Percentiles rank a stretch among this genome's conserved stretches.
Evolutionary conservation across 202 grass and related monocot species (phyloP).

Genomic region (Saccharum hybrid): DNA sequence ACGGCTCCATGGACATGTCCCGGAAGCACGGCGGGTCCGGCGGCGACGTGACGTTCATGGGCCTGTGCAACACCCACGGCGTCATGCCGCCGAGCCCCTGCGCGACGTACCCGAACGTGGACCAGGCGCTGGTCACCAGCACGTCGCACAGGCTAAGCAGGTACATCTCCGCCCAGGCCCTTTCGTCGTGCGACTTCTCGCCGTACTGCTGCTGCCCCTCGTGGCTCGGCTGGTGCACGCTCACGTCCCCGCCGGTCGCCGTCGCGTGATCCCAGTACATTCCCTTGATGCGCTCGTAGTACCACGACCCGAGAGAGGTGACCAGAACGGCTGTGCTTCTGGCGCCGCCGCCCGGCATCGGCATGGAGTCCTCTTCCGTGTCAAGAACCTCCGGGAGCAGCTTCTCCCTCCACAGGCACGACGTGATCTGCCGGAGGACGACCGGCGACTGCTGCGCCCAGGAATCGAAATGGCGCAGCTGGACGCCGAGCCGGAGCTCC

Average conservation of each 20-base stretch:
- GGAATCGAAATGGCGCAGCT: conserved; percentile 70
- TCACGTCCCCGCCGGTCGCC: conserved; percentile 59
- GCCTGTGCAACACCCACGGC: conserved; percentile 77
- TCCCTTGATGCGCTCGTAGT: conserved; percentile 63
- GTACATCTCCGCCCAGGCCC: conserved; percentile 89
- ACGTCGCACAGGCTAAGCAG: conserved; percentile 77
- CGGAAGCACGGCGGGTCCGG: conserved; percentile 69
- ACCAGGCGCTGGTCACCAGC: conserved; percentile 74
- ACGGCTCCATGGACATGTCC: conserved; percentile 80
- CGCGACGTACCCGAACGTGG: conserved; percentile 90
- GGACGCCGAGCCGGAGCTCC: conserved; percentile 63
- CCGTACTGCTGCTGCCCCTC: conserved; percentile 71
- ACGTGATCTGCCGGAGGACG: conserved; percentile 62
- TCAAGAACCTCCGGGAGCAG: conserved; percentile 55
- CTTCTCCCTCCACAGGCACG: conserved; percentile 60
- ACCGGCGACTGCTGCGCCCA: conserved; percentile 43
- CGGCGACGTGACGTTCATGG: conserved; percentile 46
- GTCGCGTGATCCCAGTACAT: conserved; percentile 79
- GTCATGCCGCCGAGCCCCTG: conserved; percentile 69
- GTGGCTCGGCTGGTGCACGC: conserved; percentile 83
- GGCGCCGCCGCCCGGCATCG: background rate
- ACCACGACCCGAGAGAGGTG: conserved; percentile 65
- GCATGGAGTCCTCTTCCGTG: conserved; percentile 1
- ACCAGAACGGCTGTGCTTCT: conserved; percentile 59
- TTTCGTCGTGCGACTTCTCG: conserved; percentile 60